A percentile compares a stretch with the other conserved stretches of the same genome.
Evolutionary conservation across 495 filamentous ascomycete genomes (phyloP).

Genomic region (Aspergillus nanangensis): DNA sequence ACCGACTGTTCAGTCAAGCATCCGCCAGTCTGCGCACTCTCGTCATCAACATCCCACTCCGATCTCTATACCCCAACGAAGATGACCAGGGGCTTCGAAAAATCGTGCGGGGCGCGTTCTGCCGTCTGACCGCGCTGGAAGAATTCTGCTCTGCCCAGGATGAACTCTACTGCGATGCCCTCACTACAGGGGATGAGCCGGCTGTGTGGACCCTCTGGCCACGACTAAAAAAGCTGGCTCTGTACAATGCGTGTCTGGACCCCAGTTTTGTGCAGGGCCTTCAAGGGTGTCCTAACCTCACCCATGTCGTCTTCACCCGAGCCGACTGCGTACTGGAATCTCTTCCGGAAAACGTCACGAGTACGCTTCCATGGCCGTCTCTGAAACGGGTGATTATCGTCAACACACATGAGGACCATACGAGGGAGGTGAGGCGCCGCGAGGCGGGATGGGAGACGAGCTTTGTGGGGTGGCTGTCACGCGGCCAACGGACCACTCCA

Average conservation of each 20-base stretch:
- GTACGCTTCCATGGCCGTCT: not conserved
- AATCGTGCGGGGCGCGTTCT: conserved; percentile 22
- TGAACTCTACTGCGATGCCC: conserved; percentile 15
- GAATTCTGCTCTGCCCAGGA: conserved; percentile 20
- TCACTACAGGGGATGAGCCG: conserved; percentile 9
- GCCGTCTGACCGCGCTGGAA: conserved; percentile 21
- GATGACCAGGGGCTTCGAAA: conserved; percentile 16
- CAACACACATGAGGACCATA: not conserved
- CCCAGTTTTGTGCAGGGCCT: conserved; percentile 22
- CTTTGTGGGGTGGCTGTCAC: not conserved
- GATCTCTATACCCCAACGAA: conserved; percentile 9
- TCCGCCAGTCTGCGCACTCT: conserved; percentile 2
- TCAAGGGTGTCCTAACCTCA: conserved; percentile 18
- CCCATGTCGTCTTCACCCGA: conserved; percentile 31
- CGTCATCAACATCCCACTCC: conserved; percentile 14
- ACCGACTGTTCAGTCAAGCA: conserved; percentile 3
- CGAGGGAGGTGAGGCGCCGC: not conserved
- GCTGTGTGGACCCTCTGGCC: conserved; percentile 28
- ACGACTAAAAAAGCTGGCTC: conserved; percentile 22
- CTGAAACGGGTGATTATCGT: not conserved
- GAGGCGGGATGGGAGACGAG: not conserved
- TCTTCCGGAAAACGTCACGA: not conserved
- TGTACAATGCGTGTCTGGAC: conserved; percentile 26
- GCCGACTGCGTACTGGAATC: conserved; percentile 15
- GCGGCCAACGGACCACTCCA: not conserved